A percentile compares a stretch with the other conserved stretches of the same genome.
Conservation (phyloP, 345 rosid species). For the Rhodamnia rubescens region DNA sequence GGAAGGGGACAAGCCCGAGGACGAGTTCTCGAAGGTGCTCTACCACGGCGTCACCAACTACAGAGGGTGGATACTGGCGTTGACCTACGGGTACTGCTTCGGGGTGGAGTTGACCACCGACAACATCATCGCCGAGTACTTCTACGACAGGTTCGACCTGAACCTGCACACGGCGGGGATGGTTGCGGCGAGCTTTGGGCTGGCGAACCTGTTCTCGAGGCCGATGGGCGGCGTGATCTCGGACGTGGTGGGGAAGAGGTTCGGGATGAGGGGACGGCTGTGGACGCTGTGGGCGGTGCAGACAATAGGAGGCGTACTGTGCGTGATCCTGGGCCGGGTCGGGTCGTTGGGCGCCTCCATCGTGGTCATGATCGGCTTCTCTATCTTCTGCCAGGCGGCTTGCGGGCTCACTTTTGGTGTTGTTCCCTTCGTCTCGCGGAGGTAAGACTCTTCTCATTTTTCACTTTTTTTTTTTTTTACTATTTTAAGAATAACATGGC, state of each 20-base stretch:
- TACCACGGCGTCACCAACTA: constrained; percentile 46
- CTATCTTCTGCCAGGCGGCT: constrained; percentile 76
- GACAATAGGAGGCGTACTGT: constrained; percentile 60
- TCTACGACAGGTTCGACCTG: constrained; percentile 68
- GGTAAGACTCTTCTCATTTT: constrained; percentile 16
- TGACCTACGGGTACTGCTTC: constrained; percentile 89
- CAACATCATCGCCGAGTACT: constrained; percentile 80
- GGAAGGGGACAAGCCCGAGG: constrained; percentile 58
- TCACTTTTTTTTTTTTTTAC: background rate
- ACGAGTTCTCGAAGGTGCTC: constrained; percentile 36
- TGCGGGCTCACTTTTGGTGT: constrained; percentile 88
- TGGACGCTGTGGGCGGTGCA: constrained; percentile 80
- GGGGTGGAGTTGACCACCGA: constrained; percentile 82
- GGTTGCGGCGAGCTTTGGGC: constrained; percentile 76
- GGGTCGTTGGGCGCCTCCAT: constrained; percentile 39
- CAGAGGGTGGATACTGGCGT: constrained; percentile 78
- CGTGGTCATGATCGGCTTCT: constrained; percentile 56
- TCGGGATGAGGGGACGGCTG: constrained; percentile 83
- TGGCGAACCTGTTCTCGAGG: constrained; percentile 70
- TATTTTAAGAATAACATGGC: background rate
- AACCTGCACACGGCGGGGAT: constrained; percentile 76
- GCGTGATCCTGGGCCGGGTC: constrained; percentile 43
- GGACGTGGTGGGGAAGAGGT: constrained; percentile 43
- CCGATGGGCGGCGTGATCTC: constrained; percentile 74
- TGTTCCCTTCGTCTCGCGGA: constrained; percentile 80